Percentiles rank a stretch among this genome's conserved stretches.
phyloP scores from a whole-genome alignment of 2,329 filamentous ascomycete species.

The Fusarium vanettenii region DNA sequence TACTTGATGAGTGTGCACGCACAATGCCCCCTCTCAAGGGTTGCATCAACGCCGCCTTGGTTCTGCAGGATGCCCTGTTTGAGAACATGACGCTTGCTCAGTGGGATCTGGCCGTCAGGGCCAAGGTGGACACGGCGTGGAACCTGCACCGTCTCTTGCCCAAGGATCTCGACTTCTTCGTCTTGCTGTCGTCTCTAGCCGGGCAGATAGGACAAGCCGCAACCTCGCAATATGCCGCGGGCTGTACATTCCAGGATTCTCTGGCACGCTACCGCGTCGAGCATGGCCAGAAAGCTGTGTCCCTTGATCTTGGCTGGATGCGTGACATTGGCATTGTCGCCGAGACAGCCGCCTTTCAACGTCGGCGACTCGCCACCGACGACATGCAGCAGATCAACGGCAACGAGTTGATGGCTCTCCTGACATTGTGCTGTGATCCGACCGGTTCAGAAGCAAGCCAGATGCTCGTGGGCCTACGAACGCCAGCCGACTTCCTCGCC shows the following conservation, averaged over 20 bases:
- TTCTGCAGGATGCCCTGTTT: constrained; percentile 59
- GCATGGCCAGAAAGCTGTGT: constrained; percentile 44
- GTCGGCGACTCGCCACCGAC: not conserved
- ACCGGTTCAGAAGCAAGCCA: not conserved
- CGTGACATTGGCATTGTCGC: constrained; percentile 62
- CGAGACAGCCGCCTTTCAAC: constrained; percentile 49
- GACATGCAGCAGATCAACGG: not conserved
- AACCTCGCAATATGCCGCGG: constrained; percentile 65
- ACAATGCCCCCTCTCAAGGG: constrained; percentile 54
- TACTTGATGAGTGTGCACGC: constrained; percentile 36
- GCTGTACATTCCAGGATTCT: constrained; percentile 48
- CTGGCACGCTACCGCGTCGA: not conserved
- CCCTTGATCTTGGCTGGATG: constrained; percentile 65
- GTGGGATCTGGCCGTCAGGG: constrained; percentile 59
- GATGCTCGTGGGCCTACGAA: not conserved
- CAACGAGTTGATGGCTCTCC: not conserved
- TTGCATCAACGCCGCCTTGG: constrained; percentile 59
- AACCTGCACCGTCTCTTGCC: constrained; percentile 59
- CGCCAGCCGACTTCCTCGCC: not conserved
- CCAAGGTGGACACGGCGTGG: constrained; percentile 65
- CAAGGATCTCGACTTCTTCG: constrained; percentile 61
- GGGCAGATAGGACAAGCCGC: constrained; percentile 56
- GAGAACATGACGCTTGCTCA: constrained; percentile 65
- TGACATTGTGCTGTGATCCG: not conserved
- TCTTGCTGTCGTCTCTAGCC: constrained; percentile 63